These are phyloP conservation scores for Entomortierella lignicola DNA, from an alignment of 192 early-diverging fungal species.

Conservation along the genomic window DNA sequence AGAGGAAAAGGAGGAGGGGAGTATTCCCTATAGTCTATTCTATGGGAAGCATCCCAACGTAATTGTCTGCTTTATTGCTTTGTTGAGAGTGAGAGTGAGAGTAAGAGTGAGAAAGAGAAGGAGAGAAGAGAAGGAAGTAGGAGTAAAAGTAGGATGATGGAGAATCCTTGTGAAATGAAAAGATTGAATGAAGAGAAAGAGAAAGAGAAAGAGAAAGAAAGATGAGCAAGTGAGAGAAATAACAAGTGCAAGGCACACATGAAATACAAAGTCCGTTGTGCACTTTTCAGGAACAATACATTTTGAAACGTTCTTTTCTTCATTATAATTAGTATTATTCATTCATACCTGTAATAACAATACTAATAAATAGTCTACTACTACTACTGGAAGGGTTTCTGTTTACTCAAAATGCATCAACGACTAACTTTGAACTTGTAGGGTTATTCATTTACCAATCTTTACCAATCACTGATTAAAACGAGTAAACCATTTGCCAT, in stretches of 20 bases:
- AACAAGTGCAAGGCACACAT: neutral
- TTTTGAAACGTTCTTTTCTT: too few species aligned
- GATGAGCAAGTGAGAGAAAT: neutral
- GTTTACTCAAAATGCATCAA: too few species aligned
- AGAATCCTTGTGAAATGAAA: neutral
- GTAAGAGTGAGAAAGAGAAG: neutral
- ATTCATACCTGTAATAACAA: too few species aligned
- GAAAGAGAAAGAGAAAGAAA: neutral
- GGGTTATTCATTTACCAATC: too few species aligned
- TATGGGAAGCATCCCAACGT: neutral
- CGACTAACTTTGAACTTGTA: too few species aligned
- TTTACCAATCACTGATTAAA: too few species aligned
- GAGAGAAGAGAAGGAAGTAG: neutral
- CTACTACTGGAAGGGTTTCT: too few species aligned
- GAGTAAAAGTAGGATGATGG: neutral
- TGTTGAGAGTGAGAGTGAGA: neutral
- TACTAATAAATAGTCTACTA: too few species aligned
- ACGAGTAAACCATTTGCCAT: too few species aligned
- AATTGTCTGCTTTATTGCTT: too few species aligned
- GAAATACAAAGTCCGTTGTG: neutral
- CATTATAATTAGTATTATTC: too few species aligned
- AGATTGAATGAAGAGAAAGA: neutral
- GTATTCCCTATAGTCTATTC: neutral
- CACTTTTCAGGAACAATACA: too few species aligned
- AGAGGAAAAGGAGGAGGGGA: neutral